A percentile compares a stretch with the other conserved stretches of the same genome.
phyloP scores from a whole-genome alignment of 164 flowering plant genomes.

The Annona cherimola region DNA sequence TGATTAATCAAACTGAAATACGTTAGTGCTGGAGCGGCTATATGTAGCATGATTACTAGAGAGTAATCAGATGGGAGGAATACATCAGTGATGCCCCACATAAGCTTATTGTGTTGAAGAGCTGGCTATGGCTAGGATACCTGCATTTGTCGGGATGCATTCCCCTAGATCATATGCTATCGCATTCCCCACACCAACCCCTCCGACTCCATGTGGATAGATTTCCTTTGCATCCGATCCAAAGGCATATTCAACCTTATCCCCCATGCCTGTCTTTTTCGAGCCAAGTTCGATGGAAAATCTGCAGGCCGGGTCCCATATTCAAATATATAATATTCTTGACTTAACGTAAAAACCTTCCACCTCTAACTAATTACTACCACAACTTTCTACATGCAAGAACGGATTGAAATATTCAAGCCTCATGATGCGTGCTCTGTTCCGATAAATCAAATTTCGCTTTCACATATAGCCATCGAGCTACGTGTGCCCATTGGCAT shows the following conservation, averaged over 20 bases:
- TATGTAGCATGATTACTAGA: no score
- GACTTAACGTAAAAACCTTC: background rate
- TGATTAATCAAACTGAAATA: no score
- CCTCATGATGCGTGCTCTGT: background rate
- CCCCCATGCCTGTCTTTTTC: background rate
- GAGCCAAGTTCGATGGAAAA: background rate
- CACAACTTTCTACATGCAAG: background rate
- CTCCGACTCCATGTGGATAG: background rate
- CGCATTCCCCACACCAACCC: background rate
- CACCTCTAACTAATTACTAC: background rate
- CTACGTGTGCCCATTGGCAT: background rate
- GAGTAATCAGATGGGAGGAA: no score
- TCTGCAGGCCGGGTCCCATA: background rate
- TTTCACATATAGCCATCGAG: background rate
- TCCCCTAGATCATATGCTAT: background rate
- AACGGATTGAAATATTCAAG: background rate
- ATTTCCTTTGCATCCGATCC: background rate
- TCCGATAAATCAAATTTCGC: background rate
- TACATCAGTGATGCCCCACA: no score
- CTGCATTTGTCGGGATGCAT: no score
- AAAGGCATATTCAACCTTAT: background rate
- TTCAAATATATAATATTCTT: background rate
- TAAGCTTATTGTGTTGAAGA: no score
- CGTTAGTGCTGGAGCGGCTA: no score
- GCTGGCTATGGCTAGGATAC: no score